Conservation (phyloP, 192 early-diverging fungal species). For the Allomyces javanicus region DNA sequence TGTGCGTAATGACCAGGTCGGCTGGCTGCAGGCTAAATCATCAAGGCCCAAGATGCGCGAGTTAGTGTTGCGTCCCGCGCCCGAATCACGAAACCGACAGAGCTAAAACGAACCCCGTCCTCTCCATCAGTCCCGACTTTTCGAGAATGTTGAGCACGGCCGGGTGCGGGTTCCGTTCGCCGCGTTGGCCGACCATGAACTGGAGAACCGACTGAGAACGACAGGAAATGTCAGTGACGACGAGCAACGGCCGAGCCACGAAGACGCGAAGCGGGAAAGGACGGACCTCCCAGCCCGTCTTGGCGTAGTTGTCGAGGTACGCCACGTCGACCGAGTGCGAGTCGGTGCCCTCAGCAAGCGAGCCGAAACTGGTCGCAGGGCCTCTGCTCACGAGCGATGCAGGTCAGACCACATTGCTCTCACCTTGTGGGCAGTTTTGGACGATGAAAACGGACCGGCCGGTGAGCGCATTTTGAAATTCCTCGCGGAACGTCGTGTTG, state of each 20-base stretch:
- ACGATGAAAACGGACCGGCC: constrained; percentile 9
- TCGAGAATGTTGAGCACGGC: constrained; percentile 53
- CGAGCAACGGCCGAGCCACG: background rate
- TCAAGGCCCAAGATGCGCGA: constrained; percentile 3
- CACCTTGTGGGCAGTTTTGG: background rate
- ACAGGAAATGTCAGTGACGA: background rate
- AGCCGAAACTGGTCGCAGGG: constrained; percentile 51
- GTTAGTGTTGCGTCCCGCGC: background rate
- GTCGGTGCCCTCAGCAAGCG: constrained; percentile 42
- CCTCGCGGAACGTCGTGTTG: constrained; percentile 42
- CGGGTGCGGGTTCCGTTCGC: constrained; percentile 36
- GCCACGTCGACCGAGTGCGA: constrained; percentile 40
- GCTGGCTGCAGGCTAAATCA: background rate
- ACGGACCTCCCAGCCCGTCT: constrained; percentile 58
- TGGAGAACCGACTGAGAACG: constrained; percentile 51
- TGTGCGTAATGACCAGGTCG: constrained; percentile 63
- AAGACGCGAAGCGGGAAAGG: background rate
- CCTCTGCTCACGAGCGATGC: constrained; percentile 27
- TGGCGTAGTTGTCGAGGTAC: constrained; percentile 61
- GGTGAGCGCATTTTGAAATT: constrained; percentile 50
- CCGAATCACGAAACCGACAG: background rate
- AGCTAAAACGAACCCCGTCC: constrained; percentile 3
- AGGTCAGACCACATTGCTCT: background rate
- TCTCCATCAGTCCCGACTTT: constrained; percentile 56
- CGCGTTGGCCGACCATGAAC: constrained; percentile 73